Conservation (phyloP, 345 rosid species). For the Dipteronia sinensis region DNA sequence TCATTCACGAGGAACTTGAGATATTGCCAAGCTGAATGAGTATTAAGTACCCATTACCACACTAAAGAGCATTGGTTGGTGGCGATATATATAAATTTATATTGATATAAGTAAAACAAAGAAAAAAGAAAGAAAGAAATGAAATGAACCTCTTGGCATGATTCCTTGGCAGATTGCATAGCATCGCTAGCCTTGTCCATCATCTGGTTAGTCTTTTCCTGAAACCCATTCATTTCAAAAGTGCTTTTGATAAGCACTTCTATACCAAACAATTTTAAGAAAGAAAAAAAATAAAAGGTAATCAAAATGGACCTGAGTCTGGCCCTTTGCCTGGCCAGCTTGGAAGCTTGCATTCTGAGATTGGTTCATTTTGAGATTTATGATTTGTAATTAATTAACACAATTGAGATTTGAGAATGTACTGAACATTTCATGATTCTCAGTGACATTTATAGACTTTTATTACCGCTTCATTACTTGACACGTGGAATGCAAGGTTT, state of each 20-base stretch:
- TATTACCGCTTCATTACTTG: neutral
- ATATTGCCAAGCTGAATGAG: too few species aligned
- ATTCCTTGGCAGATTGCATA: conserved; percentile 34
- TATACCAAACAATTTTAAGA: neutral
- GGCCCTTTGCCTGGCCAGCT: conserved; percentile 37
- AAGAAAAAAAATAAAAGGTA: too few species aligned
- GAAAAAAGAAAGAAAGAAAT: too few species aligned
- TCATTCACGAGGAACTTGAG: too few species aligned
- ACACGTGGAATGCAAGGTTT: conserved; percentile 1
- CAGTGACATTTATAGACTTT: conserved; percentile 11
- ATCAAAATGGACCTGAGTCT: conserved; percentile 27
- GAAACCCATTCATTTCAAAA: neutral
- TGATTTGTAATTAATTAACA: neutral
- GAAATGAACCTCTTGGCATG: conserved; percentile 26
- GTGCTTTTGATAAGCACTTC: neutral
- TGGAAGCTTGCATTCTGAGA: conserved; percentile 27
- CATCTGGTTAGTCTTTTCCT: conserved; percentile 35
- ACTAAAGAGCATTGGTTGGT: too few species aligned
- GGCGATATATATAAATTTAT: too few species aligned
- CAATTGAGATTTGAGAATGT: neutral
- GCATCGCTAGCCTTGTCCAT: conserved; percentile 21
- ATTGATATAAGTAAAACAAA: too few species aligned
- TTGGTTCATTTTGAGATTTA: conserved; percentile 11
- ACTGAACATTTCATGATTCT: neutral
- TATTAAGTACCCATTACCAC: too few species aligned